These are phyloP conservation scores for Eragrostis curvula DNA, from an alignment of 176 grass and related monocot species.

Conservation along the genomic window DNA sequence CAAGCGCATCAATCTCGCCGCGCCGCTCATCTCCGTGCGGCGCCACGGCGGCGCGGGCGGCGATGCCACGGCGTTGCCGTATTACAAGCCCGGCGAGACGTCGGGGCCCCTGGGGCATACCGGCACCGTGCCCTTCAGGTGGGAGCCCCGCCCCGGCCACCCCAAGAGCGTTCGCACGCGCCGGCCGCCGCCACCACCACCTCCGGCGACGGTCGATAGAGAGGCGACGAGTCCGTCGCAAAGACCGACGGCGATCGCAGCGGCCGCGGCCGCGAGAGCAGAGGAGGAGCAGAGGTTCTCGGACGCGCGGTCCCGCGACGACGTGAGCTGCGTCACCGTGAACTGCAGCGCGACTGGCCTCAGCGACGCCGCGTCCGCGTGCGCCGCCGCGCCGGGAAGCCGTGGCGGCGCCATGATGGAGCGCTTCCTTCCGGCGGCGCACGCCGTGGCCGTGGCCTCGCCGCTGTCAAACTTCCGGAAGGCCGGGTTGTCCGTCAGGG, in stretches of 20 bases:
- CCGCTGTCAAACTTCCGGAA: conserved; percentile 71
- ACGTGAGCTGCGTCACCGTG: conserved; percentile 67
- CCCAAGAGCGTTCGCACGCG: conserved; percentile 80
- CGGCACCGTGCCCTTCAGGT: conserved; percentile 63
- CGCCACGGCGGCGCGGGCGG: conserved; percentile 19
- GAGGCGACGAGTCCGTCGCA: not conserved
- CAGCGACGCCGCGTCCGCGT: conserved; percentile 38
- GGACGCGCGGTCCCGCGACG: conserved; percentile 69
- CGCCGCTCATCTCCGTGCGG: conserved; percentile 75
- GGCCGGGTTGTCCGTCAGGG: not conserved
- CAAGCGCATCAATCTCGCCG: conserved; percentile 67
- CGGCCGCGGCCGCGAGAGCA: too few relatives aligned
- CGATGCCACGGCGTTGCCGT: conserved; percentile 24
- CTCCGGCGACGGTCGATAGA: not conserved
- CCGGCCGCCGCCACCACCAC: conserved; percentile 38
- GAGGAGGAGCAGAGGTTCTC: conserved; percentile 55
- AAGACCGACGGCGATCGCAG: not conserved
- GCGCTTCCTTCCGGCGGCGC: conserved; percentile 78
- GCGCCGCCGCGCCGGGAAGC: too few relatives aligned
- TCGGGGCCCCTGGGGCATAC: not conserved
- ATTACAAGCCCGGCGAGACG: conserved; percentile 2
- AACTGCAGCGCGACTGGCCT: conserved; percentile 79
- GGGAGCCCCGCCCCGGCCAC: conserved; percentile 65
- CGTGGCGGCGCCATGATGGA: conserved; percentile 70
- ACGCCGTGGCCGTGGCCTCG: conserved; percentile 61